phyloP scores from a whole-genome alignment of 129 eudicot species.

The Lactuca sativa region DNA sequence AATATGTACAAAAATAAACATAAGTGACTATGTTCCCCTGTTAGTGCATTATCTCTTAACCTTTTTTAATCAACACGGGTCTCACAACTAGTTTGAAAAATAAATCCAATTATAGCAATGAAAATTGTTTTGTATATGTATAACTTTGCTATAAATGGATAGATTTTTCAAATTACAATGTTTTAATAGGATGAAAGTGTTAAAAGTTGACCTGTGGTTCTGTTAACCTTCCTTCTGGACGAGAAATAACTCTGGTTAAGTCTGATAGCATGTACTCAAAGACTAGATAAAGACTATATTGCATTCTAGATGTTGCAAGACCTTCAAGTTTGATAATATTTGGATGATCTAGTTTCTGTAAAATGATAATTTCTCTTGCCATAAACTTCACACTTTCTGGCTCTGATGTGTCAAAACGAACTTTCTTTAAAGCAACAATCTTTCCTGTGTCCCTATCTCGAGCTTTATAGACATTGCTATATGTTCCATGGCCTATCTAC shows the following conservation, averaged over 20 bases:
- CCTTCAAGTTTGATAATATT: constrained; percentile 88
- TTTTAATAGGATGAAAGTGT: not conserved
- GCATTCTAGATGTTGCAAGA: constrained; percentile 88
- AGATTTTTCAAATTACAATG: too few relatives aligned
- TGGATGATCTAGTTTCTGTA: constrained; percentile 75
- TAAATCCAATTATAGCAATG: too few relatives aligned
- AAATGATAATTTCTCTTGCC: constrained; percentile 79
- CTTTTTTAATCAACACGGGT: too few relatives aligned
- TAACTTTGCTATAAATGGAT: too few relatives aligned
- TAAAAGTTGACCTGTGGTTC: constrained; percentile 63
- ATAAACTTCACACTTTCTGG: constrained; percentile 79
- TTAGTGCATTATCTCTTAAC: too few relatives aligned
- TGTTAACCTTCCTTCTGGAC: constrained; percentile 66
- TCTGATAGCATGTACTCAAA: constrained; percentile 77
- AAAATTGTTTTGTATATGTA: too few relatives aligned
- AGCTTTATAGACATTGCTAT: constrained; percentile 88
- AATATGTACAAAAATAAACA: too few relatives aligned
- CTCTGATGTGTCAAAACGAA: constrained; percentile 85
- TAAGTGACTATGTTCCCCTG: too few relatives aligned
- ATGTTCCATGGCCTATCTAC: constrained; percentile 87
- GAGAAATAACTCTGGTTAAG: constrained; percentile 59
- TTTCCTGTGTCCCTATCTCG: constrained; percentile 67
- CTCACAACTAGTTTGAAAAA: too few relatives aligned
- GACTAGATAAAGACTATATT: constrained; percentile 80
- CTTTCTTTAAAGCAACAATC: constrained; percentile 79